Percentiles rank a stretch among this genome's conserved stretches.
These are phyloP conservation scores for Borealophlyctis nickersoniae DNA, from an alignment of 192 early-diverging fungal species.

Conservation along the genomic window DNA sequence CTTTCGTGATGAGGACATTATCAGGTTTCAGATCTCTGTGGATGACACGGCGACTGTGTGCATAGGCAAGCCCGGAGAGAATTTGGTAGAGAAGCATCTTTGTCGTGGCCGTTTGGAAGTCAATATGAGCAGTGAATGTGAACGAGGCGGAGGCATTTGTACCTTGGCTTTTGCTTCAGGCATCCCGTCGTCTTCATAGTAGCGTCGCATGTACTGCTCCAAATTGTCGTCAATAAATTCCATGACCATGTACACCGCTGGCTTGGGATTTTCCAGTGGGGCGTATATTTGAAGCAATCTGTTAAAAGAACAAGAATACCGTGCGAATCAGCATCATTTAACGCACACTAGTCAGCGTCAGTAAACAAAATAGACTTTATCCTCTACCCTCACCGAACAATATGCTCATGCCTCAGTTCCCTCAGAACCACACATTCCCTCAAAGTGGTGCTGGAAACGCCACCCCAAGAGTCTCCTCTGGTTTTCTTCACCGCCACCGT, in stretches of 20 bases:
- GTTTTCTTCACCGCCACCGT: neutral
- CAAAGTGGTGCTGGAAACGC: neutral
- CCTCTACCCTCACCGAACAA: neutral
- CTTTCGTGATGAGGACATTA: slow-evolving; percentile 12
- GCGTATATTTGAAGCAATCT: neutral
- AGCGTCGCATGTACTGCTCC: neutral
- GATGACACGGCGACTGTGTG: slow-evolving; percentile 29
- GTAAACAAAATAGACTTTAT: neutral
- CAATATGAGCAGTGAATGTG: too few species aligned
- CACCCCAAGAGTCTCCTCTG: neutral
- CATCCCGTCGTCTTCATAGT: neutral
- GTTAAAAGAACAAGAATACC: too few species aligned
- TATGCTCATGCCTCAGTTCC: neutral
- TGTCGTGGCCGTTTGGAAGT: neutral
- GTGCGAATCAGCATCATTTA: neutral
- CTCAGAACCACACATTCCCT: neutral
- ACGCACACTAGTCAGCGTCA: neutral
- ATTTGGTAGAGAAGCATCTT: slow-evolving; percentile 21
- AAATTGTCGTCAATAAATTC: neutral
- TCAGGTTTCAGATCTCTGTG: slow-evolving; percentile 38
- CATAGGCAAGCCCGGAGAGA: slow-evolving; percentile 30
- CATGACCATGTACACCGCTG: neutral
- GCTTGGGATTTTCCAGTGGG: neutral
- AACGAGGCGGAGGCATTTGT: too few species aligned
- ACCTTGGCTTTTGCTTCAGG: neutral